These are phyloP conservation scores for Penicillium crustosum DNA, from an alignment of 2,329 filamentous ascomycete genomes.

Conservation along the genomic window DNA sequence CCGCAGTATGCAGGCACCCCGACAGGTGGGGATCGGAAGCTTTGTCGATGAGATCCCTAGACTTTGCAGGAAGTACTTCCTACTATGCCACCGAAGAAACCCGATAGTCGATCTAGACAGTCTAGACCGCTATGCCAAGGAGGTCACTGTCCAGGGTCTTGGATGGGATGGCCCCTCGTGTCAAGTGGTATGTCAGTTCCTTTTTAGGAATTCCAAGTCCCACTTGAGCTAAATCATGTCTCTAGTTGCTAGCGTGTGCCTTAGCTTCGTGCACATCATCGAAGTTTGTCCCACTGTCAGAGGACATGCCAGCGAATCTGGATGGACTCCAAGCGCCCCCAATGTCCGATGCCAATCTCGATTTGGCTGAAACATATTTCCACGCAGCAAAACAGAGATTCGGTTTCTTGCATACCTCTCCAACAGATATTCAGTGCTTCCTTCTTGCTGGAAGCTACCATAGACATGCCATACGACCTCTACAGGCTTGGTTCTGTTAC, in stretches of 20 bases:
- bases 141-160: slow-evolving; percentile 24
- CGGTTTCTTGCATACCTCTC: slow-evolving; percentile 23
- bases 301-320: slow-evolving; percentile 19
- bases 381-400: slow-evolving; percentile 26
- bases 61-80: slow-evolving; percentile 20
- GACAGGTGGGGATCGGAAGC: slow-evolving; percentile 14
- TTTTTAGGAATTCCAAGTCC: neutral
- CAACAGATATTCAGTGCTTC: slow-evolving; percentile 26
- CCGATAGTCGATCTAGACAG: slow-evolving; percentile 23
- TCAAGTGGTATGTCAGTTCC: slow-evolving; percentile 22
- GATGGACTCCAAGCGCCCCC: slow-evolving; percentile 19
- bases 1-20: slow-evolving; percentile 7
- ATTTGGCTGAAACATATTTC: slow-evolving; percentile 25
- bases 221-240: slow-evolving; percentile 2
- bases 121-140: slow-evolving; percentile 22
- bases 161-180: slow-evolving; percentile 28
- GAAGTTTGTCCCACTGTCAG: slow-evolving; percentile 12
- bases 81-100: slow-evolving; percentile 21
- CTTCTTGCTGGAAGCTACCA: slow-evolving; percentile 26
- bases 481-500: slow-evolving; percentile 27
- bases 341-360: slow-evolving; percentile 19
- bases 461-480: slow-evolving; percentile 22
- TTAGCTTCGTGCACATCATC: slow-evolving; percentile 21
- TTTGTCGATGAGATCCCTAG: slow-evolving; percentile 21
- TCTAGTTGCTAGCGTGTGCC: slow-evolving; percentile 25